phyloP scores from a whole-genome alignment of 768 basidiomycete species.

The Xerocomus potaroensis region DNA sequence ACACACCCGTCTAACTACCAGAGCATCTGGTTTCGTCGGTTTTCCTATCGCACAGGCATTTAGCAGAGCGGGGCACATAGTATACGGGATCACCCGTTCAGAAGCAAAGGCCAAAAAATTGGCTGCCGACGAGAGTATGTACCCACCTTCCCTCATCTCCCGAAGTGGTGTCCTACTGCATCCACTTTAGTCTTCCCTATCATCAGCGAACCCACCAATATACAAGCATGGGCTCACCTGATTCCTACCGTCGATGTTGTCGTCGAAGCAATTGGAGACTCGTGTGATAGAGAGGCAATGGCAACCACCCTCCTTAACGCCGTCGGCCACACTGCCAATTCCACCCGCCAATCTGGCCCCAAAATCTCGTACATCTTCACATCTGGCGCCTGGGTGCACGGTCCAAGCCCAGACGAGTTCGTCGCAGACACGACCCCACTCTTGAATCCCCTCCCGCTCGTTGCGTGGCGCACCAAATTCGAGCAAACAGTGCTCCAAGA shows the following conservation, averaged over 20 bases:
- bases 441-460: slow-evolving; percentile 9
- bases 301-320: slow-evolving; percentile 17
- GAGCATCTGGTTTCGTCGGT: slow-evolving; percentile 32
- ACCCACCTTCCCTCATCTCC: no score
- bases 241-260: slow-evolving; percentile 20
- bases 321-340: slow-evolving; percentile 12
- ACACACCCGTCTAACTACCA: neutral
- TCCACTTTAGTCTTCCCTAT: slow-evolving; percentile 23
- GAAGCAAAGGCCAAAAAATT: slow-evolving; percentile 18
- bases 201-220: slow-evolving; percentile 12
- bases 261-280: slow-evolving; percentile 17
- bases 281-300: slow-evolving; percentile 8
- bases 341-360: slow-evolving; percentile 16
- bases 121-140: slow-evolving; percentile 24
- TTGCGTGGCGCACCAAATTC: slow-evolving; percentile 19
- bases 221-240: slow-evolving; percentile 13
- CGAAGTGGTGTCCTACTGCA: neutral
- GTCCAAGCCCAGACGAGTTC: slow-evolving; percentile 13
- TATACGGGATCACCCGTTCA: slow-evolving; percentile 33
- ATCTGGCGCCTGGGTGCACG: slow-evolving; percentile 31
- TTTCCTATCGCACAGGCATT: slow-evolving; percentile 32
- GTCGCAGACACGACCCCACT: slow-evolving; percentile 20
- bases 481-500: slow-evolving; percentile 14
- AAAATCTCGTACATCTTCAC: slow-evolving; percentile 33
- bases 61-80: slow-evolving; percentile 32